Base-by-base conservation (phyloP, 306 rosid species). In the Astragalus membranaceus region DNA sequence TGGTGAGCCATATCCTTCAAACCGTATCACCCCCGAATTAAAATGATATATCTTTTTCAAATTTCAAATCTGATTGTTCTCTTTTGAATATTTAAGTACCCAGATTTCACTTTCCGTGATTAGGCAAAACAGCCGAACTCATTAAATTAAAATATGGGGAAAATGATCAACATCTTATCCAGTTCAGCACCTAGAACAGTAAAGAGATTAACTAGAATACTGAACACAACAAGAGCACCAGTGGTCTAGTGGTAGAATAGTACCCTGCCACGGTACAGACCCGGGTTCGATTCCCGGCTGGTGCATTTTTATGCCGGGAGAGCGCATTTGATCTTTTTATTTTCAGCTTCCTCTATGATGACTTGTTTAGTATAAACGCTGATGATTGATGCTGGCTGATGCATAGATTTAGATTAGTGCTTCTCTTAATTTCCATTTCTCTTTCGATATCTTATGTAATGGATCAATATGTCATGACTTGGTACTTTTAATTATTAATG, bases 231-330 rank as follows among this genome's bases (percentile, higher is more conserved):
- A 61, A 10, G 1, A 55, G 88, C 90, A 86, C 96, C 96, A 90
- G 93, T 86, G 96, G 96, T 90, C 96, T 88, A 86, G 96, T 88
- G 96, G 96, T 88, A 88, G 96, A 86, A 86, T 92, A 88, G 91
- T 86, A 82, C 88, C 90, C 91, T 88, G 86, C 80, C 84, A 81
- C 80, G 80, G 84, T 81, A 85, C 84, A 81, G 82, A 81, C 86
- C 78, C 72, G 87, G 91, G 91, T 87, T 90, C 85, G 89, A 90
- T 87, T 90, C 91, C 94, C 87, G 87, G 89, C 88, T 84, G 89
- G 87, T 82, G 89, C 93, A 76, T 1, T 23, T 23, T 2, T 23
- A 1, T 23, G 26, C 26, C 1, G 26, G 26, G 26, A 23, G 1
- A 23, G 26, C 26, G 1, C 26, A 23, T n/a, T n/a, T n/a, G n/a